Conservation (phyloP, 2,329 filamentous ascomycete genomes). For the Sordariomycetes sp. region DNA sequence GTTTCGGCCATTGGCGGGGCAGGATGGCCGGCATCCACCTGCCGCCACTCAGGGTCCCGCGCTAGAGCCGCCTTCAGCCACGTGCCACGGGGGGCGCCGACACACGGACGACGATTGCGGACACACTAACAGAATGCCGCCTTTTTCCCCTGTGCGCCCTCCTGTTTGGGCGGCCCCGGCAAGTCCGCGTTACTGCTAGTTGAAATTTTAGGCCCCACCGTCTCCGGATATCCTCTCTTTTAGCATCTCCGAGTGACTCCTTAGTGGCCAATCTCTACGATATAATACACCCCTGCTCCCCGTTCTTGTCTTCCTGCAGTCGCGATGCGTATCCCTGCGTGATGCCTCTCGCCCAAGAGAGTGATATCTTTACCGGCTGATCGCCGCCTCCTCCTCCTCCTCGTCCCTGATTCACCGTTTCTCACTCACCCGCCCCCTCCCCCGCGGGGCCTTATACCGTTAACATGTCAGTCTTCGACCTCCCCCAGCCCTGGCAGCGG, state of each 20-base stretch:
- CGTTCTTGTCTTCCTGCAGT: not conserved
- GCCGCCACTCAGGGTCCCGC: not conserved
- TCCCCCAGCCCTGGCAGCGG: conserved; percentile 72
- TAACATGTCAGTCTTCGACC: conserved; percentile 11
- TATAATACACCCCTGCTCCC: not conserved
- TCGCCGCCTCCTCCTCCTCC: not conserved
- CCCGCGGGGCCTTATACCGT: not conserved
- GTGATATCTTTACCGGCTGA: not conserved
- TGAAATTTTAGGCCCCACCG: not conserved
- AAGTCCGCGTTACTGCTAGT: not conserved
- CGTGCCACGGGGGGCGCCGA: not conserved
- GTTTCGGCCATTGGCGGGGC: not conserved
- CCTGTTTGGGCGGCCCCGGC: not conserved
- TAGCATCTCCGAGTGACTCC: not conserved
- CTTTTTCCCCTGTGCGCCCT: not conserved
- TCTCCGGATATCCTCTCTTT: not conserved
- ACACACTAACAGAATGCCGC: not conserved
- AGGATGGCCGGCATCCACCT: not conserved
- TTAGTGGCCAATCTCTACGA: not conserved
- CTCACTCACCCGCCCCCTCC: not conserved
- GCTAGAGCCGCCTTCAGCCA: not conserved
- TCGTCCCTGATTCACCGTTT: not conserved
- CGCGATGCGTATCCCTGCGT: not conserved
- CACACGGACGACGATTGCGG: not conserved
- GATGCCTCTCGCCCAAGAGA: not conserved